A percentile compares a stretch with the other conserved stretches of the same genome.
These are phyloP conservation scores for Fusarium falciforme DNA, from an alignment of 2,329 filamentous ascomycete species.

Conservation along the genomic window DNA sequence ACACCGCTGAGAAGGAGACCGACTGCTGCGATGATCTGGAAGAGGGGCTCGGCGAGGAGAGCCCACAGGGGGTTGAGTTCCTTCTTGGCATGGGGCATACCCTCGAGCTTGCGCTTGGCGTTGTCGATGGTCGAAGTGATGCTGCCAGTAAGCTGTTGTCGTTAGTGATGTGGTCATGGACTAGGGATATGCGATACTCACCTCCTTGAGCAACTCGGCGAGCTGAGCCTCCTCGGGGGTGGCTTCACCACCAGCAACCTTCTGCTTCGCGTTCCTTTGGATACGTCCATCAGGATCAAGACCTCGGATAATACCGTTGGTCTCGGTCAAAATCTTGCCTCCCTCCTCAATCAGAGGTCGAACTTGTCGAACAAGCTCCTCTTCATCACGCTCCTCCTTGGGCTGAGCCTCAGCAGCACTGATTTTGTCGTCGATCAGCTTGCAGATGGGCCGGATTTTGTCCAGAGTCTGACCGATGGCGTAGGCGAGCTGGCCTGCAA, in stretches of 20 bases:
- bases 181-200: slow-evolving; percentile 39
- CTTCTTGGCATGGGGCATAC: slow-evolving; percentile 96
- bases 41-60: slow-evolving; percentile 83
- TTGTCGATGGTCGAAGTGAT: slow-evolving; percentile 88
- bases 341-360: slow-evolving; percentile 91
- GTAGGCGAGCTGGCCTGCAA: slow-evolving; percentile 79
- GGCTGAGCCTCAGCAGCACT: slow-evolving; percentile 83
- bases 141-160: slow-evolving; percentile 73
- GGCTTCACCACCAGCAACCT: slow-evolving; percentile 74
- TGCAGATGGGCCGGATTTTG: slow-evolving; percentile 85
- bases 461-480: slow-evolving; percentile 85
- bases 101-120: slow-evolving; percentile 87
- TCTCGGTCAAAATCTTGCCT: slow-evolving; percentile 82
- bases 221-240: slow-evolving; percentile 83
- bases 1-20: slow-evolving; percentile 86
- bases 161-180: slow-evolving; percentile 21
- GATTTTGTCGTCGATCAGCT: slow-evolving; percentile 86
- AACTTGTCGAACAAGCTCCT: slow-evolving; percentile 86
- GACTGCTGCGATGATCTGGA: slow-evolving; percentile 92
- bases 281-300: slow-evolving; percentile 91
- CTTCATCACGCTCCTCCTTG: slow-evolving; percentile 90
- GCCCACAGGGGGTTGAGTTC: slow-evolving; percentile 92
- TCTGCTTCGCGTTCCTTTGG: slow-evolving; percentile 85
- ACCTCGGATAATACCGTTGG: slow-evolving; percentile 86
- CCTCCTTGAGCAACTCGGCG: slow-evolving; percentile 85